Base-by-base conservation (phyloP, 2,329 filamentous ascomycete species). In the Neofusicoccum ribis region DNA sequence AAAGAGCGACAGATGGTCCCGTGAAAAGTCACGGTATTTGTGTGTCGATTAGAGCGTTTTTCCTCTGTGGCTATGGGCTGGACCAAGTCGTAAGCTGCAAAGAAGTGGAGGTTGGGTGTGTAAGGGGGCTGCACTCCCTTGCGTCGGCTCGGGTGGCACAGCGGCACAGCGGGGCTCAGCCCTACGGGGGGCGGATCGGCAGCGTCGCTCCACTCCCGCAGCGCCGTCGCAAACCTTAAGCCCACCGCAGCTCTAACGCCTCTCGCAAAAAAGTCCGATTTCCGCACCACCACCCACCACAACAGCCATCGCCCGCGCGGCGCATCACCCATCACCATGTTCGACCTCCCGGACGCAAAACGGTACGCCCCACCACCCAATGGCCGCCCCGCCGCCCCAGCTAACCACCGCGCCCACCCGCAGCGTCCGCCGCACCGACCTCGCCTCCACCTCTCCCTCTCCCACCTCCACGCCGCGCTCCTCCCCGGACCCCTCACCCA, bases 341-440 rank as follows among this genome's bases (percentile, higher is more conserved):
- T 60, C 43, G 14, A 15, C 31, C 9, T 60, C 31, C 56, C 56
- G 5, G 41, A 47, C 23, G 56, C 56, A 12, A 60, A 60, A 46
- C 56, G 56, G 56, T 44, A 46, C n/a, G 56, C 15, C 9, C 27
- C 54, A 11, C 27, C 17, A n/a, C 56, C 56, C 27, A 20, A 20
- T 14, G 9, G 8, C 52, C 11, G 15, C 56, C 5, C 43, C 27
- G 15, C 27, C 41, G 36, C 5, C 54, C 14, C 27, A 14, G 5
- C 54, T 34, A 36, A 36, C 56, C 14, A 14, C 39, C n/a, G 9
- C 20, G 11, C 15, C 11, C n/a, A 20, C 20, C 17, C 34, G 6
- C 56, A 59, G 56, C 56, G 23, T 59, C 56, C 56, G 56, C n/a
- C 56, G 56, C 56, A 20, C 56, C 41, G 56, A 59, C 56, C 56